Conservation (phyloP, 2,329 filamentous ascomycete species). For the Sarocladium kiliense region DNA sequence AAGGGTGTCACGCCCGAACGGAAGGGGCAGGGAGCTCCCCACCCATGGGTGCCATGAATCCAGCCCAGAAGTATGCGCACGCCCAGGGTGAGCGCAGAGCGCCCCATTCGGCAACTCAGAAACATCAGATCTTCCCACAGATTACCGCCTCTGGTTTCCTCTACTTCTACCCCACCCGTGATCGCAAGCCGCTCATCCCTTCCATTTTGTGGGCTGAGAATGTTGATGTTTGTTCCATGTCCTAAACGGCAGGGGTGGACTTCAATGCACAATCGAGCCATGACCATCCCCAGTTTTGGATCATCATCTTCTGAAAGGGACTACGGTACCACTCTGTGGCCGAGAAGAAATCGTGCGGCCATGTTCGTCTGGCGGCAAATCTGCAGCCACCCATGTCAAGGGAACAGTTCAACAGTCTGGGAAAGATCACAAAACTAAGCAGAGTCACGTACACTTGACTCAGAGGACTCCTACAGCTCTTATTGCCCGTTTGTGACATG, state of each 20-base stretch:
- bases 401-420: no score
- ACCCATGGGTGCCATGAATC: neutral
- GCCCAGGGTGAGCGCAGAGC: neutral
- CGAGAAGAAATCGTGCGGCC: neutral
- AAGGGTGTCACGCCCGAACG: neutral
- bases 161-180: neutral
- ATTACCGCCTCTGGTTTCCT: constrained; percentile 1
- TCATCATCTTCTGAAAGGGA: neutral
- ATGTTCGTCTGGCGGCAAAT: neutral
- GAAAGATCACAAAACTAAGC: no score
- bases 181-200: neutral
- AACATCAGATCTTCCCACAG: constrained; percentile 9
- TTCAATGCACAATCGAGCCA: constrained; percentile 1
- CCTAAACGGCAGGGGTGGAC: constrained; percentile 1
- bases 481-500: no score
- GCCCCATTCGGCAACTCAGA: constrained; percentile 6
- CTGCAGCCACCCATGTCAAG: neutral
- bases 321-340: neutral
- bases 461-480: no score
- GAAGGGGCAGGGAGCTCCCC: neutral
- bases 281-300: neutral
- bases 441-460: no score
- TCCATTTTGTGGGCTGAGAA: constrained; percentile 9
- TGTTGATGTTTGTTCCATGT: constrained; percentile 9
- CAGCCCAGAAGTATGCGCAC: constrained; percentile 2